Evolutionary conservation across 23 red algal genomes (phyloP), one percentile per base, ranked within the genome.

Genomic region (Chondrus crispus): DNA sequence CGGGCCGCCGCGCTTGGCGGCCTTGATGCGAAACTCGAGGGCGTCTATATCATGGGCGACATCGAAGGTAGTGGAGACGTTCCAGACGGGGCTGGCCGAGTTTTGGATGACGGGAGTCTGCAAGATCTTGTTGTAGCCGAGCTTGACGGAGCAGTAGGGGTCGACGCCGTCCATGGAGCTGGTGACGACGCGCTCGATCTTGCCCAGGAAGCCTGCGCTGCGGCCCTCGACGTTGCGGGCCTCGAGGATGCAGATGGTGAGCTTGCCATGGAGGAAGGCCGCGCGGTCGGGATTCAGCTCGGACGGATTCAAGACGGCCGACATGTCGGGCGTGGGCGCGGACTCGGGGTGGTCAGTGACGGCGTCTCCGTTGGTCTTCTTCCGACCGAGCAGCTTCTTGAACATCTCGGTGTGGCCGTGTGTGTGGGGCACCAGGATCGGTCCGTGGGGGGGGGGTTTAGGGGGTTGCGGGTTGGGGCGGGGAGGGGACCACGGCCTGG

Each of bases 91-190:
- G 32, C 55, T 71, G 0, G 80, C 45, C 13, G 68, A 55, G 62
- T 94, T 94, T n/a, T 87, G 42, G 54, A 94, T 72, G 32, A 94
- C 92, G 1, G 71, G 63, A 6, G 92, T 88, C 73, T 94, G 92
- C 82, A 94, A 81, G 40, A 88, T 74, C 75, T 94, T 94, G 48
- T 88, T 94, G 54, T 94, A 88, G 57, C 92, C 92, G 36, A 94
- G 42, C 52, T 87, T 88, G 60, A 94, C 92, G 18, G 81, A 87
- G 28, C 71, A 66, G 46, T 94, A 94, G 38, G 92, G 92, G 70
- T 94, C 92, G 72, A 88, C 84, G 75, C 92, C 92, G 54, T 92
- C 89, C 8, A 84, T 84, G 51, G 89, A 92, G 62, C 54, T 69
- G 60, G 79, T 84, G 57, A 92, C 77, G 24, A 58, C 79, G 14